Base-by-base conservation (phyloP, 495 filamentous ascomycete genomes). In the Schizothecium vesticola region DNA sequence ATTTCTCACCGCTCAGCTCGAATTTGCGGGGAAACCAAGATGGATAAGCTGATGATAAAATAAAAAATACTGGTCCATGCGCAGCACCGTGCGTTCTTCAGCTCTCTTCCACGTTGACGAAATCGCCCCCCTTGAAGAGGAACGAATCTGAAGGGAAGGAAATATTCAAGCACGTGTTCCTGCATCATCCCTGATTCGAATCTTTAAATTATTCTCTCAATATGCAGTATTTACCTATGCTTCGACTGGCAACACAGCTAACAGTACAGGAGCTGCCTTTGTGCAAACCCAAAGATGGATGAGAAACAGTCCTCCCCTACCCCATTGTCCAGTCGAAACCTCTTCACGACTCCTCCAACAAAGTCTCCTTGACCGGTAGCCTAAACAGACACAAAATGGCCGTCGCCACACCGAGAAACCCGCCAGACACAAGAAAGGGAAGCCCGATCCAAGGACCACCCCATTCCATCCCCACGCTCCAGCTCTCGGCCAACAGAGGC, bases 371-470 rank as follows among this genome's bases (percentile, higher is more conserved):
- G 5, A 28, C 25, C 21, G 74, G 70, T 26, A 69, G 25, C 61
- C 72, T 59, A 36, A 75, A 77, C 21, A 36, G 64, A 24, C 56
- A 75, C 59, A 74, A 16, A 25, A 79, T 69, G 22, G 63, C 26
- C 23, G 69, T 73, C 2, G 71, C 36, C 21, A 69, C 28, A 9
- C 25, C n/a, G 11, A 72, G 68, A 13, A 79, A 68, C n/a, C 69
- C 9, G 6, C 59, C 75, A 0, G 75, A 71, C 0, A 56, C 51
- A 4, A 76, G 2, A 59, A 79, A 76, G 10, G 77, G 75, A 16
- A 79, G 66, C 2, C 77, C 77, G 2, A 73, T 63, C 74, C 72
- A 76, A 19, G 61, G 23, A 1, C 72, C 77, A 0, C 75, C 77
- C 3, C 70, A 62, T 12, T 69, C n/a, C 22, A 75, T 16, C 13